Base-by-base conservation (phyloP, 345 rosid species). In the Lumnitzera littorea region DNA sequence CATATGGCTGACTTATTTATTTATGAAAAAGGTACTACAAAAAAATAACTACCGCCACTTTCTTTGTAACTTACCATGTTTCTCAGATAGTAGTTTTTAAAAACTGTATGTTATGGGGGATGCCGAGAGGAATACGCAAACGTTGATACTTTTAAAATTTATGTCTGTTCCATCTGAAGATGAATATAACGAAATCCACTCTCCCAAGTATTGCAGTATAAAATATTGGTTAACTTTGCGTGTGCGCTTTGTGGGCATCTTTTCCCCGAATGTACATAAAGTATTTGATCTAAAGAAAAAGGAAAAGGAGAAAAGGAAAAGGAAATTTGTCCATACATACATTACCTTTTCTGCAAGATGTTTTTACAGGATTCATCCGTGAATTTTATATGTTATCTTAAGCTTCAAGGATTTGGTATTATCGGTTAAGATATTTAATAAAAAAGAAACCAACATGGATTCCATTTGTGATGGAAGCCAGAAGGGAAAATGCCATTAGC, bases 341-440 rank as follows among this genome's bases (percentile, higher is more conserved):
- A 52, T 17, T 46, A 13, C 56, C 31, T 16, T 46, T 23, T 46
- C 24, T 51, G 12, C 15, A 23, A 51, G 23, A 51, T 12, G 43
- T 50, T 53, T 62, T 43, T 4, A 16, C 31, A 12, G 48, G 52
- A 53, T 62, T 53, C 58, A 62, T 53, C 16, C 47, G 23, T 47
- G 24, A 24, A 46, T 62, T 25, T 62, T 62, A 43, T 53, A 24
- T 36, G 50, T 62, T 47, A 62, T 62, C 66, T 24, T 51, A 62
- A 20, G 46, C 46, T 12, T 53, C 46, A 62, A 41, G 52, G 52
- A 15, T 53, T 36, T 62, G 15, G 48, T 53, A 51, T 17, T 53
- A 6, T 27, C 24, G 57, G 17, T 17, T 17, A 12, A 13, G 0
- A 62, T 23, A 9, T 41, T 13, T 17, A 23, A 17, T 15, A 24